phyloP scores from a whole-genome alignment of 1,284 basidiomycete genomes.

The Caloboletus firmus region DNA sequence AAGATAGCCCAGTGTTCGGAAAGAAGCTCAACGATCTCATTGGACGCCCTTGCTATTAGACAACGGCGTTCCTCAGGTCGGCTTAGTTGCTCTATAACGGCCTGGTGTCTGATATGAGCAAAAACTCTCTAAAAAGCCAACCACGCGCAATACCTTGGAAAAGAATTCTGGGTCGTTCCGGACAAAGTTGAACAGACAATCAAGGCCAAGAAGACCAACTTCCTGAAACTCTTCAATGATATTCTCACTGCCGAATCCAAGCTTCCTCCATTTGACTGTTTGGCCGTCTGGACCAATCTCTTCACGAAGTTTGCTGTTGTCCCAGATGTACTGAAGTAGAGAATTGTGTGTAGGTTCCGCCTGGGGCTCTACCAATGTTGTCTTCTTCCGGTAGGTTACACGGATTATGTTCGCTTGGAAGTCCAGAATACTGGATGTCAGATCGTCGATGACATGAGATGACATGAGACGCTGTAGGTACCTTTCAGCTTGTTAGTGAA shows the following conservation, averaged over 20 bases:
- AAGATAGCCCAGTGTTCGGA: conserved; percentile 87
- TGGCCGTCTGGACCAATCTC: conserved; percentile 50
- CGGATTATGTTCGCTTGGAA: conserved; percentile 89
- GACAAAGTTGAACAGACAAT: conserved; percentile 81
- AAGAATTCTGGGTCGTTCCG: conserved; percentile 77
- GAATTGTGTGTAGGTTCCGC: conserved; percentile 60
- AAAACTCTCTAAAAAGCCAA: not conserved
- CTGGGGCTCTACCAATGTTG: conserved; percentile 71
- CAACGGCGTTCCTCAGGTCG: conserved; percentile 77
- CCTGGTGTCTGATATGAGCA: conserved; percentile 40
- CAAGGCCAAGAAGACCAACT: conserved; percentile 83
- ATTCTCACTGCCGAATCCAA: conserved; percentile 82
- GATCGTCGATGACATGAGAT: conserved; percentile 80
- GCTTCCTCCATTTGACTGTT: conserved; percentile 69
- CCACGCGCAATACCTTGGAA: conserved; percentile 59
- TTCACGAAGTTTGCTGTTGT: conserved; percentile 55
- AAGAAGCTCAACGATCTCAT: conserved; percentile 83
- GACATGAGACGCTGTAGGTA: conserved; percentile 77
- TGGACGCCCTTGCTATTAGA: conserved; percentile 84
- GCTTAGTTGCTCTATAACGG: conserved; percentile 83
- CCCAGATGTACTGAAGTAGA: conserved; percentile 74
- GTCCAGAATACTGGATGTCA: conserved; percentile 84
- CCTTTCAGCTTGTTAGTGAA: conserved; percentile 12
- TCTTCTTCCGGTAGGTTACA: conserved; percentile 80
- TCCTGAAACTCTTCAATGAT: conserved; percentile 80